Evolutionary conservation across 768 basidiomycete genomes (phyloP).

Genomic region (Phylloporus rhodoxanthus): DNA sequence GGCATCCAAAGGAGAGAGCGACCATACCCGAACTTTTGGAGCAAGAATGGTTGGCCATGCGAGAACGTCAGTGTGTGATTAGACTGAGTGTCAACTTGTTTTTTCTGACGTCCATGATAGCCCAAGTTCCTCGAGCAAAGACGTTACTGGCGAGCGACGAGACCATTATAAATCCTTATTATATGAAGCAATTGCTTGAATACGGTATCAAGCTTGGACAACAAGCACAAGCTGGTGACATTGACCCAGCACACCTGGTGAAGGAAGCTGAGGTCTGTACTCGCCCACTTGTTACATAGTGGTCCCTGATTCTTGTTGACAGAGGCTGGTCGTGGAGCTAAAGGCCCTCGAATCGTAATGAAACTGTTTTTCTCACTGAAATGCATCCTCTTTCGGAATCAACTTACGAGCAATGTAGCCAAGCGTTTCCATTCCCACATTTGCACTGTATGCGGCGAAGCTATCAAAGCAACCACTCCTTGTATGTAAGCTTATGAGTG

Average conservation of each 20-base stretch:
- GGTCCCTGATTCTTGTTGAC: conserved; percentile 2
- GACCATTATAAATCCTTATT: conserved; percentile 71
- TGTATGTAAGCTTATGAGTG: conserved; percentile 30
- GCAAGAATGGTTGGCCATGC: conserved; percentile 72
- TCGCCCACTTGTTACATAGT: background rate
- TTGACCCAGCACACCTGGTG: conserved; percentile 43
- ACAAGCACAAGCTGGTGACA: conserved; percentile 33
- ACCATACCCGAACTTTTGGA: conserved; percentile 84
- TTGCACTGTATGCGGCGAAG: conserved; percentile 26
- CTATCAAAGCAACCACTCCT: conserved; percentile 19
- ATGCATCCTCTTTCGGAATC: conserved; percentile 6
- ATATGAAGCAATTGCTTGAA: conserved; percentile 68
- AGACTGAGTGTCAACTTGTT: background rate
- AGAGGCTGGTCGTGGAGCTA: conserved; percentile 65
- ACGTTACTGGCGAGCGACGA: conserved; percentile 44
- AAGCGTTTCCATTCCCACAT: conserved; percentile 19
- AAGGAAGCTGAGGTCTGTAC: conserved; percentile 52
- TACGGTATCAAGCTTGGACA: conserved; percentile 65
- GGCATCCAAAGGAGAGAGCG: conserved; percentile 76
- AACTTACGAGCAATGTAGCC: conserved; percentile 23
- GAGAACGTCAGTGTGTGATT: conserved; percentile 25
- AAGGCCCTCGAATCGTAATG: conserved; percentile 41
- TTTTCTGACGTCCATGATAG: conserved; percentile 9
- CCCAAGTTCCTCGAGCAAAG: conserved; percentile 28
- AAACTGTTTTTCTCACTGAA: conserved; percentile 1